Conservation (phyloP, 345 rosid genomes). For the Citrus inodora region DNA sequence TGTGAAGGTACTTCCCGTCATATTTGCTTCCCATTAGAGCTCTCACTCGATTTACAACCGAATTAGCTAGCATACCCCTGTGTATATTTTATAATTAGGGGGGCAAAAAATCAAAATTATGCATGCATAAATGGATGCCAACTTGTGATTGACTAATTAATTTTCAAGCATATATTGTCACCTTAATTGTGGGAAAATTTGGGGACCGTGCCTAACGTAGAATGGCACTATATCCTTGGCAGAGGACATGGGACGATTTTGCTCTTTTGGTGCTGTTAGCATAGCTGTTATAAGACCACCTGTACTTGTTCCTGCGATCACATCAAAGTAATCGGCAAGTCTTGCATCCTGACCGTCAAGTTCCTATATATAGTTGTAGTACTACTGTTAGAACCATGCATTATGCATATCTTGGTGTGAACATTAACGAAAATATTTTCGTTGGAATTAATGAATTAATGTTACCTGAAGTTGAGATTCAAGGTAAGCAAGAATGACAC, state of each 20-base stretch:
- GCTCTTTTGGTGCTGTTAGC: constrained; percentile 49
- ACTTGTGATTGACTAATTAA: too few relatives aligned
- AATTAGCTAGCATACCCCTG: constrained; percentile 33
- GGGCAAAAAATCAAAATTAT: not conserved
- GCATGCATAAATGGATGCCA: too few relatives aligned
- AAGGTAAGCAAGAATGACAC: constrained; percentile 57
- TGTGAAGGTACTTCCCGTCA: constrained; percentile 52
- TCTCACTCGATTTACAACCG: constrained; percentile 34
- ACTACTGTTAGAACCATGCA: not conserved
- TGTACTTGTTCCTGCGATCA: constrained; percentile 69
- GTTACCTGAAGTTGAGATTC: constrained; percentile 79
- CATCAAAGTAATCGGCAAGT: constrained; percentile 72
- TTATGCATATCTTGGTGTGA: too few relatives aligned
- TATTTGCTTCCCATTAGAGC: constrained; percentile 61
- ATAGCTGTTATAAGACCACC: constrained; percentile 68
- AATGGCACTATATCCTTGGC: constrained; percentile 62
- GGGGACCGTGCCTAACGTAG: constrained; percentile 51
- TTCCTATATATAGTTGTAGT: constrained; percentile 24
- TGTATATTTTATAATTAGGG: not conserved
- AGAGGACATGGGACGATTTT: constrained; percentile 44
- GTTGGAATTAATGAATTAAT: too few relatives aligned
- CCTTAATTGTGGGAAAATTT: constrained; percentile 61
- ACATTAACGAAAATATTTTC: not conserved
- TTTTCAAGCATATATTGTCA: constrained; percentile 8
- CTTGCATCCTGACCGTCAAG: constrained; percentile 57